phyloP scores from a whole-genome alignment of 352 stramenopile genomes.

The Phytopythium vexans region DNA sequence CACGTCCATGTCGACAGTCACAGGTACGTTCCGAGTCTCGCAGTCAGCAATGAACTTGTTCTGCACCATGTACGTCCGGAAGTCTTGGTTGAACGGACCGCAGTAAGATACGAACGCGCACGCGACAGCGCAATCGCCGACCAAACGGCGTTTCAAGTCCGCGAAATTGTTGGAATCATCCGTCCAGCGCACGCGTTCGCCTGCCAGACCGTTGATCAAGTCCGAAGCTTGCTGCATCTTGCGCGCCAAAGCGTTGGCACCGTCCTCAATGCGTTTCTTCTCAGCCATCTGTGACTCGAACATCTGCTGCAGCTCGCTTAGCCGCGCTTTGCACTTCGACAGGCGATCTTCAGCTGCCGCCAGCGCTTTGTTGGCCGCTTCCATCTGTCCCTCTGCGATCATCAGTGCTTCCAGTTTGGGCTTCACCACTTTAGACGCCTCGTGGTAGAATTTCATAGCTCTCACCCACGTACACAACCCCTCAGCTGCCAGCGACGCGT shows the following conservation, averaged over 20 bases:
- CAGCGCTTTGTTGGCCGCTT: slow-evolving; percentile 96
- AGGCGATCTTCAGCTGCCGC: slow-evolving; percentile 91
- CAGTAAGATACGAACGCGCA: slow-evolving; percentile 98
- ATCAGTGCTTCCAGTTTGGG: slow-evolving; percentile 97
- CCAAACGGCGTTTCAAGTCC: slow-evolving; percentile 94
- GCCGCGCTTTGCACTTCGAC: slow-evolving; percentile 92
- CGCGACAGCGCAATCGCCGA: slow-evolving; percentile 96
- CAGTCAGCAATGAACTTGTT: slow-evolving; percentile 96
- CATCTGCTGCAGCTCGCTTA: slow-evolving; percentile 94
- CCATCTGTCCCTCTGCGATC: slow-evolving; percentile 96
- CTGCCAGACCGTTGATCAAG: slow-evolving; percentile 95
- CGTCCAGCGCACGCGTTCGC: slow-evolving; percentile 95
- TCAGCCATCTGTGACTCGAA: slow-evolving; percentile 98
- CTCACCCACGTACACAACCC: slow-evolving; percentile 97
- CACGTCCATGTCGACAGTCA: slow-evolving; percentile 95
- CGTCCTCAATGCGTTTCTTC: slow-evolving; percentile 97
- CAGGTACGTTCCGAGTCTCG: slow-evolving; percentile 87
- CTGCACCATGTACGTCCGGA: slow-evolving; percentile 95
- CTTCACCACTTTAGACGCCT: slow-evolving; percentile 98
- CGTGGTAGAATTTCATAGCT: slow-evolving; percentile 99
- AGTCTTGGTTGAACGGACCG: slow-evolving; percentile 98
- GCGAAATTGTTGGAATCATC: slow-evolving; percentile 98
- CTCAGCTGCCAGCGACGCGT: slow-evolving; percentile 94
- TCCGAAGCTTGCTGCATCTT: slow-evolving; percentile 98
- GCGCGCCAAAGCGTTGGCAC: slow-evolving; percentile 91